Evolutionary conservation across 73 alveolate genomes (phyloP).

Genomic region (Paramecium caudatum): DNA sequence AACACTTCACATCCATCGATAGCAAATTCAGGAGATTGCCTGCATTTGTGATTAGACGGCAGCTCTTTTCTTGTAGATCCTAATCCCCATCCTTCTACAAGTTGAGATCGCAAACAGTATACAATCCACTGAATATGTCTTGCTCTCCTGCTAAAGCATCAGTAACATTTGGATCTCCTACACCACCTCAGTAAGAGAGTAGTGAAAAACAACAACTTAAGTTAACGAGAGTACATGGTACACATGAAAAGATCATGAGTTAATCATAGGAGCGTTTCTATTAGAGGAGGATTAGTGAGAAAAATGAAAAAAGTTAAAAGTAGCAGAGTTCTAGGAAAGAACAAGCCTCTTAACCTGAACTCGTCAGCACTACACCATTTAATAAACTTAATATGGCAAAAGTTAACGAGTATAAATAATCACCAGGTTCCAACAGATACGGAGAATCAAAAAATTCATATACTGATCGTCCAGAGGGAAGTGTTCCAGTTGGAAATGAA

Average conservation of each 20-base stretch:
- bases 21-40: slow-evolving; percentile 31
- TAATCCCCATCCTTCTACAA: slow-evolving; percentile 35
- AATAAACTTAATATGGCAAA: no score
- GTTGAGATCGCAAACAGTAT: neutral
- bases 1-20: slow-evolving; percentile 44
- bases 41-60: slow-evolving; percentile 8
- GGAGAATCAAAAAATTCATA: no score
- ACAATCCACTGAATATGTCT: neutral
- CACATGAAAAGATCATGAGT: slow-evolving; percentile 11
- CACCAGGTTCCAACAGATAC: no score
- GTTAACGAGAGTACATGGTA: slow-evolving; percentile 8
- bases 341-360: no score
- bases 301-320: no score
- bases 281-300: no score
- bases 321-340: no score
- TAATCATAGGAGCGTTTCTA: slow-evolving; percentile 25
- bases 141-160: no score
- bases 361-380: no score
- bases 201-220: neutral
- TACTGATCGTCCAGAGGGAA: no score
- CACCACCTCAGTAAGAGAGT: neutral
- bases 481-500: no score
- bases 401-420: no score
- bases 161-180: neutral
- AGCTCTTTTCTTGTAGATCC: slow-evolving; percentile 14